Evolutionary conservation across 257 asterid species (phyloP).

Genomic region (Coffea canephora): DNA sequence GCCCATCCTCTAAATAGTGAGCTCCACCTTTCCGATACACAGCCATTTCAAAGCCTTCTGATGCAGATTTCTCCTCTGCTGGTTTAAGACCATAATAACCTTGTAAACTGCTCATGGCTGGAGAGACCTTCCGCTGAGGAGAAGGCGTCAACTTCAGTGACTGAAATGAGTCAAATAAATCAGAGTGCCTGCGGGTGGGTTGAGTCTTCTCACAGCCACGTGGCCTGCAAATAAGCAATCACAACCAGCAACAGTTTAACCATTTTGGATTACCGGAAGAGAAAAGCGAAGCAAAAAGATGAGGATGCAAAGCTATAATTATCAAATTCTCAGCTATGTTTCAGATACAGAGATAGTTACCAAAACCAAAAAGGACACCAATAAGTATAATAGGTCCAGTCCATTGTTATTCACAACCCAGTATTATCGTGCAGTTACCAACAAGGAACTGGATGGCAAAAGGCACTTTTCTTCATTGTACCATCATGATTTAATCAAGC

Average conservation of each 20-base stretch:
- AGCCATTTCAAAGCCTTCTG: slow-evolving; percentile 68
- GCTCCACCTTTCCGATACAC: slow-evolving; percentile 45
- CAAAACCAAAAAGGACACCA: neutral
- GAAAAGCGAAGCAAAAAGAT: neutral
- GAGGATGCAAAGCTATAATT: neutral
- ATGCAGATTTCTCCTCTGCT: slow-evolving; percentile 32
- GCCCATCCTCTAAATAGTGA: slow-evolving; percentile 49
- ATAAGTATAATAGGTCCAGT: neutral
- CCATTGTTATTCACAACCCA: neutral
- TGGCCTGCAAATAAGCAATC: slow-evolving; percentile 51
- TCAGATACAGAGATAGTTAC: neutral
- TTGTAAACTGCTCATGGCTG: slow-evolving; percentile 60
- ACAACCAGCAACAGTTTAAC: slow-evolving; percentile 4
- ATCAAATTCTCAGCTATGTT: neutral
- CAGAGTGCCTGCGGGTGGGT: slow-evolving; percentile 55
- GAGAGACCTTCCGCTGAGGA: slow-evolving; percentile 51
- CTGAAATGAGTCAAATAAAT: slow-evolving; percentile 67
- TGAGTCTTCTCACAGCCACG: slow-evolving; percentile 46
- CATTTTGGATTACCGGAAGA: neutral
- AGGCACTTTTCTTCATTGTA: neutral
- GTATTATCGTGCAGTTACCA: neutral
- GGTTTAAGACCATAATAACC: slow-evolving; percentile 53
- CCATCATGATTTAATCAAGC: neutral
- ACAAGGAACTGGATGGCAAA: neutral
- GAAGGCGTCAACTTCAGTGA: slow-evolving; percentile 63